Evolutionary conservation across 1,284 basidiomycete genomes (phyloP).

Genomic region (Ustilago bromivora): DNA sequence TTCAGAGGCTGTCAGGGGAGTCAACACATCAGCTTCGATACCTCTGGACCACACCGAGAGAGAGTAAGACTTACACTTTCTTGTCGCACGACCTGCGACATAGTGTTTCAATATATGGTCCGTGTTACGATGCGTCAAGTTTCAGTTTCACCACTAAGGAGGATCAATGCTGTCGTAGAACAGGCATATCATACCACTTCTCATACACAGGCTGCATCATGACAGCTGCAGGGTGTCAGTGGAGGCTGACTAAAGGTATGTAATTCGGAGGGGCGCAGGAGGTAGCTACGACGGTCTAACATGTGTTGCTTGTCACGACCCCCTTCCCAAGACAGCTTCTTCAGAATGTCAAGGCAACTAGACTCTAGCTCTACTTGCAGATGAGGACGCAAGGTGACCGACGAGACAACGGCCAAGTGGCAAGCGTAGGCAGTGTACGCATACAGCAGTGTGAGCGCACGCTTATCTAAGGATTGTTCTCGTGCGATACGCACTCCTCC

Average conservation of each 20-base stretch:
- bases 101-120: neutral
- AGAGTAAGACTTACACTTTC: conserved; percentile 15
- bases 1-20: conserved; percentile 38
- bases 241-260: conserved; percentile 13
- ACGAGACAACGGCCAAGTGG: neutral
- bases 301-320: too few species aligned
- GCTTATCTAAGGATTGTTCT: conserved; percentile 6
- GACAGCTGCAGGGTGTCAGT: neutral
- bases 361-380: neutral
- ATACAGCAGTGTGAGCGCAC: neutral
- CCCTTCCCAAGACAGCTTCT: too few species aligned
- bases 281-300: too few species aligned
- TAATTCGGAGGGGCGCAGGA: neutral
- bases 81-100: conserved; percentile 32
- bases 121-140: neutral
- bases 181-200: neutral
- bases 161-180: neutral
- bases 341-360: too few species aligned
- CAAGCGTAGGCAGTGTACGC: neutral
- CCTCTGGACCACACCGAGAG: neutral
- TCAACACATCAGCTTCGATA: neutral
- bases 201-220: conserved; percentile 2
- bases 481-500: conserved; percentile 1
- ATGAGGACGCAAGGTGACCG: neutral
- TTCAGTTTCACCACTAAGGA: neutral